These are phyloP conservation scores for Lentithecium fluviatile DNA, from an alignment of 495 filamentous ascomycete genomes.

Conservation along the genomic window DNA sequence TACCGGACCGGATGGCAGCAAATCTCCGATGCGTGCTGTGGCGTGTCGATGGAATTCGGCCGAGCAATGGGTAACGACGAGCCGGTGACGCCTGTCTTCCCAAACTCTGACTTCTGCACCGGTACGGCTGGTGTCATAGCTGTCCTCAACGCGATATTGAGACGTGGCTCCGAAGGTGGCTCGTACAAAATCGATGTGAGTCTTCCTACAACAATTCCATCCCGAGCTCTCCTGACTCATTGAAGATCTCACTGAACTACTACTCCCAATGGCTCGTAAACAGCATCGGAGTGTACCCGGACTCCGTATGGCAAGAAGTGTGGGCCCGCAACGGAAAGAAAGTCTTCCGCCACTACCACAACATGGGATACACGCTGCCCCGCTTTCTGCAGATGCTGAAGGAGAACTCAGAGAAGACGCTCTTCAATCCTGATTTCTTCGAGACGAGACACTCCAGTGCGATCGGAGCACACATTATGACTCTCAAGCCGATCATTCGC, in stretches of 20 bases:
- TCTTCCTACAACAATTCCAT: background rate
- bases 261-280: constrained; percentile 44
- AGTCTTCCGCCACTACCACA: constrained; percentile 41
- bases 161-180: constrained; percentile 38
- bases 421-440: constrained; percentile 41
- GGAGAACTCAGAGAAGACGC: constrained; percentile 21
- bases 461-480: constrained; percentile 30
- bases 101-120: constrained; percentile 44
- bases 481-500: constrained; percentile 36
- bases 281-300: constrained; percentile 38
- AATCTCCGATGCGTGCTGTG: constrained; percentile 51
- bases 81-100: constrained; percentile 43
- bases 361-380: constrained; percentile 38
- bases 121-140: constrained; percentile 35
- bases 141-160: constrained; percentile 37
- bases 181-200: constrained; percentile 41
- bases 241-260: constrained; percentile 41
- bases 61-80: constrained; percentile 44
- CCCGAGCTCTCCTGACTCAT: background rate
- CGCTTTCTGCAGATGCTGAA: constrained; percentile 35
- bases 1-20: constrained; percentile 57
- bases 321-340: constrained; percentile 38
- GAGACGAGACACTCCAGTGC: constrained; percentile 34
- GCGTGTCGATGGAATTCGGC: constrained; percentile 40
- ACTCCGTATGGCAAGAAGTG: constrained; percentile 38